These are phyloP conservation scores for Pichia sp. DNA, from an alignment of 1,139 yeast genomes.

Conservation along the genomic window DNA sequence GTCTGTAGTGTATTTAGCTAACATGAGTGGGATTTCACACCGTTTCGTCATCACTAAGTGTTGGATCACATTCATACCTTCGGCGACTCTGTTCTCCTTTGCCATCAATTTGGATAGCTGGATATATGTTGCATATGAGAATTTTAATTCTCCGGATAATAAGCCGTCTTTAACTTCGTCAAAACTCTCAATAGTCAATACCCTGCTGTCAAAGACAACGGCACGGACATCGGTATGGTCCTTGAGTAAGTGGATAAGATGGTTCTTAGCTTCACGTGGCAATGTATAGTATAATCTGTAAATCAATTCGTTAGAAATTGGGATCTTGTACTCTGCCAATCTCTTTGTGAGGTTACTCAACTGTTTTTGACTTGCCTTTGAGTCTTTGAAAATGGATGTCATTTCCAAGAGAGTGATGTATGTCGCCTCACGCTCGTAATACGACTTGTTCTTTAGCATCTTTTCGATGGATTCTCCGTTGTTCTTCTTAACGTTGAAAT, in stretches of 20 bases:
- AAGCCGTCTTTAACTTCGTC: constrained; percentile 2
- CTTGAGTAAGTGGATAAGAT: neutral
- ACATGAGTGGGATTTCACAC: constrained; percentile 10
- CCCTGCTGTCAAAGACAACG: constrained; percentile 2
- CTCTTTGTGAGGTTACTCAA: neutral
- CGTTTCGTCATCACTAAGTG: neutral
- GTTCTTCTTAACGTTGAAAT: constrained; percentile 5
- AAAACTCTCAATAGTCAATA: constrained; percentile 2
- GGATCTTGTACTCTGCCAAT: constrained; percentile 4
- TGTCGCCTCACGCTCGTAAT: constrained; percentile 2
- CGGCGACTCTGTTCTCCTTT: constrained; percentile 14
- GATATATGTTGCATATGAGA: constrained; percentile 9
- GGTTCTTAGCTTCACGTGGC: constrained; percentile 3
- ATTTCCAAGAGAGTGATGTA: constrained; percentile 2
- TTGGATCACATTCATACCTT: constrained; percentile 13
- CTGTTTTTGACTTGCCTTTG: constrained; percentile 1
- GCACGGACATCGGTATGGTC: neutral
- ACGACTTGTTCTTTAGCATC: neutral
- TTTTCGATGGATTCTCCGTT: neutral
- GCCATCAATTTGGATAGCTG: constrained; percentile 12
- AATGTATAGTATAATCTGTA: constrained; percentile 11
- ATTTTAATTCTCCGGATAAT: neutral
- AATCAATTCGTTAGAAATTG: constrained; percentile 7
- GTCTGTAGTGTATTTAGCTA: constrained; percentile 10
- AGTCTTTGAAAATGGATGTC: constrained; percentile 8